A percentile compares a stretch with the other conserved stretches of the same genome.
Evolutionary conservation across 345 rosid species (phyloP).

Genomic region (Boechera divaricarpa): DNA sequence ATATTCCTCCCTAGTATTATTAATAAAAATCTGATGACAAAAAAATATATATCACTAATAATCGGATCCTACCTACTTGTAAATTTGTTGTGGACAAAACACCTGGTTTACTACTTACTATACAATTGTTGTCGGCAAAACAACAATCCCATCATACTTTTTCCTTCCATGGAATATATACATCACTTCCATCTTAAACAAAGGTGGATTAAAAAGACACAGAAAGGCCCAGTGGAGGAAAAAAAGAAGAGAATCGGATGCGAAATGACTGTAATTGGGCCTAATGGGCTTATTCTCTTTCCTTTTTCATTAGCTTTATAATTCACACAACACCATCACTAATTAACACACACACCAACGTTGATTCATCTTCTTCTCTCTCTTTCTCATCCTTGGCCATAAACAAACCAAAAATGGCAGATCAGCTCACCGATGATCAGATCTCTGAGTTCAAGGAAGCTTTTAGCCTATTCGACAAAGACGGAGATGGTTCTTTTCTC

Average conservation of each 20-base stretch:
- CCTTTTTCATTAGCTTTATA: slow-evolving; percentile 18
- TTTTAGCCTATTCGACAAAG: slow-evolving; percentile 57
- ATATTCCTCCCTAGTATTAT: too few species aligned
- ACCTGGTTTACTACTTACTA: too few species aligned
- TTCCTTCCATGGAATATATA: too few species aligned
- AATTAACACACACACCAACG: not conserved
- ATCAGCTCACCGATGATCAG: slow-evolving; percentile 57
- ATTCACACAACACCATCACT: slow-evolving; percentile 4
- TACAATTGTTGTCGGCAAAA: too few species aligned
- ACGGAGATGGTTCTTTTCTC: slow-evolving; percentile 54
- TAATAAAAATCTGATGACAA: too few species aligned
- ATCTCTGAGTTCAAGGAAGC: slow-evolving; percentile 61
- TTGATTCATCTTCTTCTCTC: not conserved
- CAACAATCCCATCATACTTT: too few species aligned
- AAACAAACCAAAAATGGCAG: slow-evolving; percentile 47
- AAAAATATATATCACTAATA: too few species aligned
- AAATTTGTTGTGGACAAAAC: too few species aligned
- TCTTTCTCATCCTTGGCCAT: not conserved
- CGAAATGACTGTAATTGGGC: slow-evolving; percentile 9
- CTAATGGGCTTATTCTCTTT: slow-evolving; percentile 21
- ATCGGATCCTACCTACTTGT: too few species aligned
- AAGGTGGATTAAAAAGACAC: not conserved
- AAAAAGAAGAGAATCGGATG: slow-evolving; percentile 23
- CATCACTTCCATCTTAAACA: too few species aligned
- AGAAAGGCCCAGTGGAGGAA: not conserved